Percentiles rank a stretch among this genome's conserved stretches.
These are phyloP conservation scores for Exophiala oligosperma DNA, from an alignment of 2,329 filamentous ascomycete species.

Conservation along the genomic window DNA sequence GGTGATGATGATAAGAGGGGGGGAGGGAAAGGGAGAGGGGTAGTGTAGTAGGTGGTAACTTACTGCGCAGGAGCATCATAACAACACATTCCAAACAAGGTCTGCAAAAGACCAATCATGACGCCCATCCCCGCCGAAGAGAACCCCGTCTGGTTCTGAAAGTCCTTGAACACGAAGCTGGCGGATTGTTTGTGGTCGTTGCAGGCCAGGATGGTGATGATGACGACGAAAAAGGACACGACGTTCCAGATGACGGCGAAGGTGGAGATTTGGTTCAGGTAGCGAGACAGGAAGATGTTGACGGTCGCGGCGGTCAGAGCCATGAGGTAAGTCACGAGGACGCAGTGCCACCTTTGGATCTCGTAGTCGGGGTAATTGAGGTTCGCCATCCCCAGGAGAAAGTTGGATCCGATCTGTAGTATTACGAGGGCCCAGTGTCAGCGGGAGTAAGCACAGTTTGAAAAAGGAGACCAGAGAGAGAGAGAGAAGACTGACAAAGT, in stretches of 20 bases:
- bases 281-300: conserved; percentile 53
- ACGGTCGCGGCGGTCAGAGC: conserved; percentile 45
- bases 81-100: conserved; percentile 40
- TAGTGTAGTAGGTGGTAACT: too few species aligned
- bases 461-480: conserved; percentile 38
- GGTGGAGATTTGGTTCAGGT: conserved; percentile 52
- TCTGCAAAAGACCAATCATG: conserved; percentile 55
- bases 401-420: conserved; percentile 50
- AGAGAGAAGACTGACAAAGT: conserved; percentile 27
- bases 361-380: conserved; percentile 52
- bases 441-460: conserved; percentile 42
- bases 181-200: conserved; percentile 56
- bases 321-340: conserved; percentile 54
- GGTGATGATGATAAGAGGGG: too few species aligned
- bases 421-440: conserved; percentile 38
- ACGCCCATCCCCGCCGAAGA: conserved; percentile 50
- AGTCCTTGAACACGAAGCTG: conserved; percentile 57
- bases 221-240: conserved; percentile 52
- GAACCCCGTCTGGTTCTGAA: conserved; percentile 53
- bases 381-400: conserved; percentile 56
- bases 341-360: conserved; percentile 59
- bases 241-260: conserved; percentile 51
- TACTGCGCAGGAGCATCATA: conserved; percentile 35
- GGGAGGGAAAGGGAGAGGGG: too few species aligned
- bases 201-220: conserved; percentile 53